These are phyloP conservation scores for Discostella stelligeroides DNA, from an alignment of 108 stramenopile species.

Conservation along the genomic window DNA sequence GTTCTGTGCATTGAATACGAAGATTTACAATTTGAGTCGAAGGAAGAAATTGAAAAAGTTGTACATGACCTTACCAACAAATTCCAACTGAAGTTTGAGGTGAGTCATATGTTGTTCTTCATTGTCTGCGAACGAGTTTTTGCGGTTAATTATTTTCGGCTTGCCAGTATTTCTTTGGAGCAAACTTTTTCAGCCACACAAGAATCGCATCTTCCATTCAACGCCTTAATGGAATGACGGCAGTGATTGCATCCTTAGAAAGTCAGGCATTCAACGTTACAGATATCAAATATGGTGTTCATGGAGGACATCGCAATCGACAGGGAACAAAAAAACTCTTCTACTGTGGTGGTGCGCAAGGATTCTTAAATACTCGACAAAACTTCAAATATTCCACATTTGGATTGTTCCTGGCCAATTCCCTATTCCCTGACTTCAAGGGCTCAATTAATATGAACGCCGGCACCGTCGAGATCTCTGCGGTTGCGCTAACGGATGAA, in stretches of 20 bases:
- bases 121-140: not conserved
- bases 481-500: slow-evolving; percentile 29
- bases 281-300: slow-evolving; percentile 41
- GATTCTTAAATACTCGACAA: slow-evolving; percentile 10
- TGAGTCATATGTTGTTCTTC: not conserved
- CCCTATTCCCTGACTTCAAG: slow-evolving; percentile 32
- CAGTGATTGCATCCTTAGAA: slow-evolving; percentile 23
- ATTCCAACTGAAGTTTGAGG: slow-evolving; percentile 22
- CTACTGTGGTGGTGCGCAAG: slow-evolving; percentile 36
- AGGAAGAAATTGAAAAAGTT: slow-evolving; percentile 16
- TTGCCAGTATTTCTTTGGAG: slow-evolving; percentile 33
- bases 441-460: slow-evolving; percentile 6
- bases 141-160: too few species aligned
- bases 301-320: slow-evolving; percentile 15
- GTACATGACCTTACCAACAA: slow-evolving; percentile 15
- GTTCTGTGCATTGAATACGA: slow-evolving; percentile 41
- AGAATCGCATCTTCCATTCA: slow-evolving; percentile 17
- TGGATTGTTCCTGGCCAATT: slow-evolving; percentile 31
- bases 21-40: slow-evolving; percentile 20
- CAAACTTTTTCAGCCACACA: slow-evolving; percentile 12
- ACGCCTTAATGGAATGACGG: slow-evolving; percentile 33
- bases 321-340: slow-evolving; percentile 14
- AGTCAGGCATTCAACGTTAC: slow-evolving; percentile 16
- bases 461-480: slow-evolving; percentile 17
- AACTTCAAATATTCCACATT: slow-evolving; percentile 32